Conservation (phyloP, 768 basidiomycete genomes). For the Fomitopsis pulvina region DNA sequence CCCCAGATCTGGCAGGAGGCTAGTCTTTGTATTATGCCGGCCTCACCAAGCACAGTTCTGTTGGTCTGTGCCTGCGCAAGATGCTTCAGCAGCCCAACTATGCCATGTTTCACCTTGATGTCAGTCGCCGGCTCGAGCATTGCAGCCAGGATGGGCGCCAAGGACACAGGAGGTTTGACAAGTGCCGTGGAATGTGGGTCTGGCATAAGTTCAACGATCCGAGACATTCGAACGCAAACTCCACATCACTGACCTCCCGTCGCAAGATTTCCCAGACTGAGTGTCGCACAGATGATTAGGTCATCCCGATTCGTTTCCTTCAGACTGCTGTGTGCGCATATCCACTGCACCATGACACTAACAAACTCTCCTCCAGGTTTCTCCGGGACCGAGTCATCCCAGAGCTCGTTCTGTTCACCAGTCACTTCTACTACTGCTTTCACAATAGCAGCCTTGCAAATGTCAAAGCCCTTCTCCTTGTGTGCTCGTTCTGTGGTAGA, state of each 20-base stretch:
- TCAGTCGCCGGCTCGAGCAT: constrained; percentile 56
- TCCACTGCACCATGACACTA: constrained; percentile 68
- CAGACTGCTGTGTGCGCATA: constrained; percentile 45
- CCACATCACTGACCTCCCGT: constrained; percentile 50
- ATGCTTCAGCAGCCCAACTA: constrained; percentile 83
- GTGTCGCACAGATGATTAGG: constrained; percentile 74
- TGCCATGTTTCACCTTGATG: constrained; percentile 84
- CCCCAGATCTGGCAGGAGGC: constrained; percentile 62
- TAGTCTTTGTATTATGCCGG: constrained; percentile 57
- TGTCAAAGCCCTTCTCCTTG: constrained; percentile 68
- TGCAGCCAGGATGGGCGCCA: constrained; percentile 59
- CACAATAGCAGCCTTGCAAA: constrained; percentile 81
- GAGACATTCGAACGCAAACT: background rate
- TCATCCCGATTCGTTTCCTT: constrained; percentile 52
- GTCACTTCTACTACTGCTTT: constrained; percentile 83
- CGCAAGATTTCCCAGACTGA: constrained; percentile 77
- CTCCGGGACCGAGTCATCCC: constrained; percentile 53
- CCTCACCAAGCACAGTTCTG: constrained; percentile 50
- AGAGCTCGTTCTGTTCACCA: constrained; percentile 78
- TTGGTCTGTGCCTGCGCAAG: constrained; percentile 61
- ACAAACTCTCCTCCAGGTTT: constrained; percentile 69
- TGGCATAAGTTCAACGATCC: constrained; percentile 21
- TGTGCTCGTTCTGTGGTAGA: constrained; percentile 41
- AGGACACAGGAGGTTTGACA: constrained; percentile 39
- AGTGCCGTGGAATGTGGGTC: constrained; percentile 56